Percentiles rank a stretch among this genome's conserved stretches.
Conservation (phyloP, 176 grass and related monocot genomes). For the Cocos nucifera region DNA sequence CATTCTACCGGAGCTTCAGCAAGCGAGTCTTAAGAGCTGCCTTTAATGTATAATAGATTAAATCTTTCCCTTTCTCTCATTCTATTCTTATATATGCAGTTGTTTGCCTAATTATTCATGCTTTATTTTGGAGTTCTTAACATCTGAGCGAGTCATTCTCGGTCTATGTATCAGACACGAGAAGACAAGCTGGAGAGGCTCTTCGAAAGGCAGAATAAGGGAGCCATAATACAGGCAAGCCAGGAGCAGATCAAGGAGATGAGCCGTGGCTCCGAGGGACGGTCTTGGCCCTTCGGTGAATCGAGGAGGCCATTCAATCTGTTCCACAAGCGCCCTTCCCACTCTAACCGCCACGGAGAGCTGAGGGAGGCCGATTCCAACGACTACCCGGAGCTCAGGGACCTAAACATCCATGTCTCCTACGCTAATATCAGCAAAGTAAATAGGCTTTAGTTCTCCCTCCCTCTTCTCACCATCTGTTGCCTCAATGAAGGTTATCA, state of each 20-base stretch:
- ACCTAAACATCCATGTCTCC: slow-evolving; percentile 51
- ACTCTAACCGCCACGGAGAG: slow-evolving; percentile 50
- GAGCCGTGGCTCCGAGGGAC: slow-evolving; percentile 15
- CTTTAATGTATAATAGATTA: slow-evolving; percentile 28
- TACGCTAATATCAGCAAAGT: slow-evolving; percentile 51
- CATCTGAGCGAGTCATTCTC: too few relatives aligned
- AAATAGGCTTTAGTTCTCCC: not conserved
- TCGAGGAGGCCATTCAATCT: slow-evolving; percentile 38
- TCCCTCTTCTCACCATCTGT: not conserved
- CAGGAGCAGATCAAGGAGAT: slow-evolving; percentile 39
- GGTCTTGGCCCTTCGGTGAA: slow-evolving; percentile 28
- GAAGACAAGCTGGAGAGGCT: not conserved
- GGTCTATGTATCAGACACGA: not conserved
- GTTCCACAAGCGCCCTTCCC: slow-evolving; percentile 36
- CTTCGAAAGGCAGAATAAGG: slow-evolving; percentile 4
- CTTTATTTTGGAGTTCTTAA: too few relatives aligned
- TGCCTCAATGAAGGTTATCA: not conserved
- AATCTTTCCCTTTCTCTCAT: too few relatives aligned
- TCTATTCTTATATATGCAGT: too few relatives aligned
- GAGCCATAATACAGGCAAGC: slow-evolving; percentile 7
- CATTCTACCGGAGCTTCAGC: slow-evolving; percentile 45
- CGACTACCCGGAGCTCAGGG: slow-evolving; percentile 41
- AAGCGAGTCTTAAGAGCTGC: slow-evolving; percentile 49
- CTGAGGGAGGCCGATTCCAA: slow-evolving; percentile 55
- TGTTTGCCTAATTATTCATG: too few relatives aligned